Evolutionary conservation across 176 grass and related monocot genomes (phyloP), one percentile per base, ranked within the genome.

Genomic region (Triticum dicoccoides): DNA sequence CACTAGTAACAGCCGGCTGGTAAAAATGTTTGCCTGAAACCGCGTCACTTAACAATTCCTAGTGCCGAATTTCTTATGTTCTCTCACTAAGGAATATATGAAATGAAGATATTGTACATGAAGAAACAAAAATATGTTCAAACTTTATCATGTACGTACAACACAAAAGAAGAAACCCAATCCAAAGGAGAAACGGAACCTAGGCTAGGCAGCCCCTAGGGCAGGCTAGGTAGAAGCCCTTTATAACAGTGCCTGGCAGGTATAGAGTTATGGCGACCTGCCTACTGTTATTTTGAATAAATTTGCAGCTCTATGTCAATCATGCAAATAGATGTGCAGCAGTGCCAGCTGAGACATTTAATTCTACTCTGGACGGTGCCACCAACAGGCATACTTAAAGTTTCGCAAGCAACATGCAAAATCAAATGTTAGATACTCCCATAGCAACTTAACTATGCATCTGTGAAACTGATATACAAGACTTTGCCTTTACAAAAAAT

Each of bases 101-200:
- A 72, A 34, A 61, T 79, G 21, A 61, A 72, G 11, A 45, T 32
- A 41, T 6, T 38, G 69, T 58, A 83, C 13, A 5, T 62, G 7
- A 69, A 59, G 65, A 56, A 20, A 76, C 9, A 62, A 81, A 34
- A 85, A 44, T 33, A 69, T 63, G 63, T 88, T 76, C 37, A 24
- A 47, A 29, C 8, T 62, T 69, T 35, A 80, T 83, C 29, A 25
- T 38, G 11, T 82, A 49, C 37, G 11, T 82, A 49, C 37, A 85
- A 41, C 58, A 49, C 39, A 45, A 41, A 70, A 59, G 69, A 86
- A 24, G 5, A 51, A 45, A 69, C 68, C 18, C n/a, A 39, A 59
- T 17, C n/a, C 1, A 41, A 83, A 73, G 51, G 35, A 83, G 35
- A 59, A 23, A 58, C 38, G 61, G 79, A 67, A 66, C 30, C 78